Conservation (phyloP, 2,329 filamentous ascomycete genomes). For the Penicillium sp. region DNA sequence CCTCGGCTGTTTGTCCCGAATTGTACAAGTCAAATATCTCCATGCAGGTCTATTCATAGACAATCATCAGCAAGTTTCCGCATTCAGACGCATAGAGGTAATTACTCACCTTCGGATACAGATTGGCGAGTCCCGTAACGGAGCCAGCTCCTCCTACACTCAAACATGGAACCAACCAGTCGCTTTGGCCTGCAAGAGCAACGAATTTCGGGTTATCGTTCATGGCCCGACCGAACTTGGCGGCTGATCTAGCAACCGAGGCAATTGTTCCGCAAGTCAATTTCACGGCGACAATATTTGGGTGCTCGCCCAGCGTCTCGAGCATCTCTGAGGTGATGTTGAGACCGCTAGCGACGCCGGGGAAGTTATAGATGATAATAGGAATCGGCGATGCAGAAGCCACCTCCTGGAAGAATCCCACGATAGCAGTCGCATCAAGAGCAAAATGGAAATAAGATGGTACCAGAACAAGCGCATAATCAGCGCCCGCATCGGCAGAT, state of each 20-base stretch:
- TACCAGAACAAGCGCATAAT: slow-evolving; percentile 73
- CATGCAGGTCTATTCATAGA: slow-evolving; percentile 44
- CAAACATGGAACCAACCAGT: slow-evolving; percentile 60
- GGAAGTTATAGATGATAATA: slow-evolving; percentile 55
- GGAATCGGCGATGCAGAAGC: slow-evolving; percentile 58
- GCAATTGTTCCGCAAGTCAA: slow-evolving; percentile 45
- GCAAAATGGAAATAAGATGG: slow-evolving; percentile 74
- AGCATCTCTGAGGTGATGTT: slow-evolving; percentile 50
- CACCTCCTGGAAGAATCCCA: slow-evolving; percentile 67
- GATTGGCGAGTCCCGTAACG: slow-evolving; percentile 67
- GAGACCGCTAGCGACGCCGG: slow-evolving; percentile 47
- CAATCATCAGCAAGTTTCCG: background rate
- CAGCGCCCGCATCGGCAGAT: slow-evolving; percentile 68
- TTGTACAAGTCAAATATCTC: slow-evolving; percentile 55
- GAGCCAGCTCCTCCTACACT: slow-evolving; percentile 63
- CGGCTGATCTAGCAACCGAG: slow-evolving; percentile 47
- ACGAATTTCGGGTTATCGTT: slow-evolving; percentile 34
- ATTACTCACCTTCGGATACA: slow-evolving; percentile 56
- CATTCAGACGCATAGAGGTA: background rate
- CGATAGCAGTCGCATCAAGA: slow-evolving; percentile 62
- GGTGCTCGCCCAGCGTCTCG: slow-evolving; percentile 33
- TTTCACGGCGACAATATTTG: slow-evolving; percentile 44
- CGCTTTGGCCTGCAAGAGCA: slow-evolving; percentile 48
- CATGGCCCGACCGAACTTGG: slow-evolving; percentile 37
- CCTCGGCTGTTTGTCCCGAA: slow-evolving; percentile 54